Conservation (phyloP, 805 yeast species). For the Saturnispora sanitii region DNA sequence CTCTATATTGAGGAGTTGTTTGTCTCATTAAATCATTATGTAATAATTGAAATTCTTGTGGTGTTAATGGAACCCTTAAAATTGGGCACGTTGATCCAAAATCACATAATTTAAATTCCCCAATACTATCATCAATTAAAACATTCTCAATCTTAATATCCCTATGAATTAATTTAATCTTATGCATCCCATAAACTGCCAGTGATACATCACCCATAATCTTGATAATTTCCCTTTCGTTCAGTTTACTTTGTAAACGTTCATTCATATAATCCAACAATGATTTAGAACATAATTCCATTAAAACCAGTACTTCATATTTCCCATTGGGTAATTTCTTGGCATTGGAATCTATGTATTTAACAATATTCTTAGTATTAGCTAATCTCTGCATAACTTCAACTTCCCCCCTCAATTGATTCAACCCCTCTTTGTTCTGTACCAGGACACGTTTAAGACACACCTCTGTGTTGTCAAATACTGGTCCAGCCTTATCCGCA, state of each 20-base stretch:
- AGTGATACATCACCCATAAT: conserved; percentile 75
- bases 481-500: too few relatives aligned
- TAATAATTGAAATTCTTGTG: conserved; percentile 61
- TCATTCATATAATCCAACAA: conserved; percentile 87
- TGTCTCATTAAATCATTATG: conserved; percentile 81
- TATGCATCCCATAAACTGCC: conserved; percentile 83
- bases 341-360: conserved; percentile 93
- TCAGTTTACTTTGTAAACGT: conserved; percentile 65
- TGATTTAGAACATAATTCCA: conserved; percentile 88
- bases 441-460: conserved; percentile 94
- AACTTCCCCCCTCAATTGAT: conserved; percentile 83
- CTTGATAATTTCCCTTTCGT: conserved; percentile 65
- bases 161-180: conserved; percentile 69
- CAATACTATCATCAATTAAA: conserved; percentile 57
- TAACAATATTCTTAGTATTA: conserved; percentile 73
- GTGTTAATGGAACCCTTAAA: conserved; percentile 65
- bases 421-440: conserved; percentile 78
- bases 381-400: conserved; percentile 90
- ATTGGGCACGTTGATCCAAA: conserved; percentile 81
- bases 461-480: conserved; percentile 34
- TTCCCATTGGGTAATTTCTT: conserved; percentile 44
- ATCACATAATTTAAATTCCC: conserved; percentile 78
- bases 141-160: conserved; percentile 95
- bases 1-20: conserved; percentile 91
- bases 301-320: conserved; percentile 81